Base-by-base conservation (phyloP, 768 basidiomycete species). In the Mycena rebaudengoi region DNA sequence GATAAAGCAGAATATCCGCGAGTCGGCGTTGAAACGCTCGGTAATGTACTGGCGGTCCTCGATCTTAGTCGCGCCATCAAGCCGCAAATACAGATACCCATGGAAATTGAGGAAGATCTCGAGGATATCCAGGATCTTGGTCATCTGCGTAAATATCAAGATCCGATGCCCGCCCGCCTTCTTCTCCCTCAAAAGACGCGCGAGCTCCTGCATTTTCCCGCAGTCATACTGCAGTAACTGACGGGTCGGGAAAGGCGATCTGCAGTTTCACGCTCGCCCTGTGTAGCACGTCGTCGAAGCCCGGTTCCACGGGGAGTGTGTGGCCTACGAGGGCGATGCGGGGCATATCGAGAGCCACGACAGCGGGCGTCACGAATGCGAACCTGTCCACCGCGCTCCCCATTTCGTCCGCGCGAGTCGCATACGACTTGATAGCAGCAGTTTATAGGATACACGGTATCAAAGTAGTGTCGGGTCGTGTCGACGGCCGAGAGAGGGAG, bases 61-160 rank as follows among this genome's bases (percentile, higher is more conserved):
- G 60, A 98, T 94, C 78, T 93, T 96, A 56, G 96, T 99, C 39
- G 94, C 91, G 2, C 96, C 96, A 72, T 99, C 96, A 32, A 99
- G 79, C n/a, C 96, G 86, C 20, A 97, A 85, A 75, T 99, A 99
- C 12, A 96, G 86, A 73, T 96, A 92, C 0, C 96, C 96, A 71
- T 96, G 95, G 59, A 95, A 89, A 70, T 92, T 96, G 60, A 98
- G 84, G 76, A 95, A 99, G 18, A 90, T 89, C 74, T 98, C 96
- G 53, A 99, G 85, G 62, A 99, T 94, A 73, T 99, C 96, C 61
- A 99, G 83, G 30, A 99, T 90, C 62, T 85, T 85, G 29, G 96
- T 97, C 96, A 98, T 98, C 71, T 99, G 96, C 0, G 96, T 98
- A 77, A 99, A 99, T 65, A 99, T 96, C 46, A 99, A 83, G 25